A percentile compares a stretch with the other conserved stretches of the same genome.
Conservation (phyloP, 2,329 filamentous ascomycete genomes). For the Ramularia endophylla region DNA sequence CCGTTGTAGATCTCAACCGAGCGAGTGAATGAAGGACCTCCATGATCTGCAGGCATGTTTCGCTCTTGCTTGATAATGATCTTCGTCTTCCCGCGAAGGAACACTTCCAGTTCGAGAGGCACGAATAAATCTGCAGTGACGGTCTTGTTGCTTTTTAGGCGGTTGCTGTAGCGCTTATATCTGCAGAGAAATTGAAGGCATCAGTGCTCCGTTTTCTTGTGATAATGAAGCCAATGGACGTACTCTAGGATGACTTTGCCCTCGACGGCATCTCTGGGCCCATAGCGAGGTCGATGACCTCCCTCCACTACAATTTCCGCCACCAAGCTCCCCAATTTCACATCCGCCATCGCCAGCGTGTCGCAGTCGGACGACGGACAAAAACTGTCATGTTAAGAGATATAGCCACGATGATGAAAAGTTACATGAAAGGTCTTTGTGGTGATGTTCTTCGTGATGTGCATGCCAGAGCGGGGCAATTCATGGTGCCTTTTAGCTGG, state of each 20-base stretch:
- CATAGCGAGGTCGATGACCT: constrained; percentile 9
- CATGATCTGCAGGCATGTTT: constrained; percentile 14
- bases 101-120: constrained; percentile 10
- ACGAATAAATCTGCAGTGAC: constrained; percentile 16
- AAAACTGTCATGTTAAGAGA: too few relatives aligned
- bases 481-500: too few relatives aligned
- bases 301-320: constrained; percentile 9
- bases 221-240: too few relatives aligned
- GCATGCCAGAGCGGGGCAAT: too few relatives aligned
- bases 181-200: too few relatives aligned
- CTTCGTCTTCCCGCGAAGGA: constrained; percentile 9
- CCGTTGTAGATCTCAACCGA: constrained; percentile 11
- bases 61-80: constrained; percentile 12
- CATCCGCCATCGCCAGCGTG: neutral
- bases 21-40: constrained; percentile 7
- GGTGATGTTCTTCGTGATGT: too few relatives aligned
- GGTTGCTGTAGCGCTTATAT: too few relatives aligned
- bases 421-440: too few relatives aligned
- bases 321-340: constrained; percentile 11
- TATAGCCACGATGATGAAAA: too few relatives aligned
- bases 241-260: constrained; percentile 12
- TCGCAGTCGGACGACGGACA: too few relatives aligned
- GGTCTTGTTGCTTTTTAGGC: constrained; percentile 1
- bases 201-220: too few relatives aligned
- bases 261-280: constrained; percentile 11